Conservation (phyloP, 371 early-diverging fungal genomes). For the Amoeboaphelidium protococcarum region DNA sequence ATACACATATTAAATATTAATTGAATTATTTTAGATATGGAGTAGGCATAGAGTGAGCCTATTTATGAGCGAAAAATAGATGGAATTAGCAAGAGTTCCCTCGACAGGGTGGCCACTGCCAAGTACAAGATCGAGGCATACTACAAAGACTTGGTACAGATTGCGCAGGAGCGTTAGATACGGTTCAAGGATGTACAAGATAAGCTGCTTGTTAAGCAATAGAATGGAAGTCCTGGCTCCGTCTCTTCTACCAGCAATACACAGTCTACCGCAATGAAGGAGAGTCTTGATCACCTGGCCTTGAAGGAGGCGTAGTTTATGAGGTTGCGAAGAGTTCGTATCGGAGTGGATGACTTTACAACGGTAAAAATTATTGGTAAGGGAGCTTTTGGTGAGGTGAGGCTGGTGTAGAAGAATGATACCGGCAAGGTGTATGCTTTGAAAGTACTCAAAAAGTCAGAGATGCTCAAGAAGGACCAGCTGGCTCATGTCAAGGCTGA, state of each 20-base stretch:
- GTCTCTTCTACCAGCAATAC: background rate
- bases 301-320: constrained; percentile 77
- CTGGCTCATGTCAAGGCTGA: constrained; percentile 90
- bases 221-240: background rate
- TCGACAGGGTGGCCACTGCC: constrained; percentile 61
- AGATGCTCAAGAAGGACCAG: constrained; percentile 93
- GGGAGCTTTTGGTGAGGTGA: constrained; percentile 96
- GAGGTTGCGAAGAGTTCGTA: constrained; percentile 61
- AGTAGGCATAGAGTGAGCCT: no score
- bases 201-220: constrained; percentile 19
- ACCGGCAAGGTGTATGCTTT: constrained; percentile 94
- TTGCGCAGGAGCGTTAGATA: constrained; percentile 5
- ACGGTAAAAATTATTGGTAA: constrained; percentile 98
- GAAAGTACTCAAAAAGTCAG: constrained; percentile 81
- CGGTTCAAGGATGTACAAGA: constrained; percentile 56
- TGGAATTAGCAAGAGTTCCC: background rate
- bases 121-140: constrained; percentile 63
- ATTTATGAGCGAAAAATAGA: background rate
- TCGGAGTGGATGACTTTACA: constrained; percentile 76
- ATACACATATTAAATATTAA: no score
- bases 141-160: constrained; percentile 27
- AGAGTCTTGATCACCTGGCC: constrained; percentile 19
- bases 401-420: constrained; percentile 79
- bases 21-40: no score
- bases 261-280: background rate